A percentile compares a stretch with the other conserved stretches of the same genome.
phyloP scores from a whole-genome alignment of 2,329 filamentous ascomycete genomes.

The Phialemoniopsis sp. region DNA sequence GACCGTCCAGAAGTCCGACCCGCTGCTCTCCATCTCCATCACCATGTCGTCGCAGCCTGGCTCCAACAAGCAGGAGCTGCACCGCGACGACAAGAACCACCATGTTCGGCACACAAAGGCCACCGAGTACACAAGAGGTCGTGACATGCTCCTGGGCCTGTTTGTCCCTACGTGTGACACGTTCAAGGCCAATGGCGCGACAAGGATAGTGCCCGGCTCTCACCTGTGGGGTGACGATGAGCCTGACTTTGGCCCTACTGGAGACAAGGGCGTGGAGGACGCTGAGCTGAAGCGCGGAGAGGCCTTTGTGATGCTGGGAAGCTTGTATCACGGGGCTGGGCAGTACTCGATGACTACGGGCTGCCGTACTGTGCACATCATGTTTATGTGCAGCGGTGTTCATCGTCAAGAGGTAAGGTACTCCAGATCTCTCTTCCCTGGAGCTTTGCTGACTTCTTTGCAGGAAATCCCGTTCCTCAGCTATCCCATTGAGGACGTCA shows the following conservation, averaged over 20 bases:
- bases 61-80: slow-evolving; percentile 23
- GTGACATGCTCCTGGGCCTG: slow-evolving; percentile 16
- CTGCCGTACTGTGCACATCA: slow-evolving; percentile 27
- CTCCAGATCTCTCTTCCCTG: too few relatives aligned
- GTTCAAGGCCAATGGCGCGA: slow-evolving; percentile 26
- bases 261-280: slow-evolving; percentile 18
- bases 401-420: slow-evolving; percentile 25
- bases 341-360: slow-evolving; percentile 19
- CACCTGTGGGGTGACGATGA: slow-evolving; percentile 31
- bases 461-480: slow-evolving; percentile 26
- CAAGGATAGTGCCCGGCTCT: slow-evolving; percentile 27
- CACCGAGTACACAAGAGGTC: slow-evolving; percentile 16
- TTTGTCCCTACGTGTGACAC: slow-evolving; percentile 31
- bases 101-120: slow-evolving; percentile 23
- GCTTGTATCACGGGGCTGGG: slow-evolving; percentile 29
- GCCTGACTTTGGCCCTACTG: slow-evolving; percentile 24
- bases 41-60: slow-evolving; percentile 28
- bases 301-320: slow-evolving; percentile 31
- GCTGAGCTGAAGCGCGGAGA: slow-evolving; percentile 27
- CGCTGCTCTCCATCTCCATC: slow-evolving; percentile 28
- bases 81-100: slow-evolving; percentile 33
- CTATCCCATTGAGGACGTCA: slow-evolving; percentile 18
- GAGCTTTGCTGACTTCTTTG: neutral
- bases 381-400: slow-evolving; percentile 32
- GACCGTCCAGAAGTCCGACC: slow-evolving; percentile 22